Percentiles rank a stretch among this genome's conserved stretches.
phyloP scores from a whole-genome alignment of 163 green algal genomes.

The Prototheca cutis region DNA sequence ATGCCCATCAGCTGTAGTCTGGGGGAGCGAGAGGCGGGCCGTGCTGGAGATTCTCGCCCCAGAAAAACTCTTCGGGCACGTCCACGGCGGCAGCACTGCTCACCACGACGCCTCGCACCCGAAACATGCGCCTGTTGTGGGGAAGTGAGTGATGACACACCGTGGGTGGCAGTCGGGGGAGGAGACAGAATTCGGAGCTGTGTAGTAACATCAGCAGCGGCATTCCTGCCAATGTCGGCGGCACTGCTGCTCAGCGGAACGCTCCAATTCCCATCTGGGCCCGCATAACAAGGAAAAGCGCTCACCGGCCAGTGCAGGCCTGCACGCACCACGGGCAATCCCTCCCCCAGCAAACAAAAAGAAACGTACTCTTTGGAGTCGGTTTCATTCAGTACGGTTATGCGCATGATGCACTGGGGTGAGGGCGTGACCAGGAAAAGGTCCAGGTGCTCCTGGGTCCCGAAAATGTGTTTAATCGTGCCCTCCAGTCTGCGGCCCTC shows the following conservation, averaged over 20 bases:
- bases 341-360: too few relatives aligned
- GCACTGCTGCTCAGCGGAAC: too few relatives aligned
- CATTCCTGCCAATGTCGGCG: too few relatives aligned
- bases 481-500: neutral
- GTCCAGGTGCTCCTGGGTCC: slow-evolving; percentile 6
- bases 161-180: neutral
- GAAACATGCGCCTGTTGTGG: neutral
- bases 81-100: neutral
- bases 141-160: neutral
- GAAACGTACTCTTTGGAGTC: neutral
- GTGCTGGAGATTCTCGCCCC: slow-evolving; percentile 3
- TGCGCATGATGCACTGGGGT: neutral
- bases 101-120: neutral
- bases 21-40: neutral
- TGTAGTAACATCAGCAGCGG: too few relatives aligned
- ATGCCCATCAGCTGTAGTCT: neutral
- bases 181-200: too few relatives aligned
- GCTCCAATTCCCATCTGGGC: too few relatives aligned
- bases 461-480: neutral
- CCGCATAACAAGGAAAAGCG: too few relatives aligned
- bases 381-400: neutral
- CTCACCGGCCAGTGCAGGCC: too few relatives aligned
- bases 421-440: neutral
- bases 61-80: neutral
- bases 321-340: too few relatives aligned